Conservation (phyloP, 768 basidiomycete species). For the Leccinum variicolor region DNA sequence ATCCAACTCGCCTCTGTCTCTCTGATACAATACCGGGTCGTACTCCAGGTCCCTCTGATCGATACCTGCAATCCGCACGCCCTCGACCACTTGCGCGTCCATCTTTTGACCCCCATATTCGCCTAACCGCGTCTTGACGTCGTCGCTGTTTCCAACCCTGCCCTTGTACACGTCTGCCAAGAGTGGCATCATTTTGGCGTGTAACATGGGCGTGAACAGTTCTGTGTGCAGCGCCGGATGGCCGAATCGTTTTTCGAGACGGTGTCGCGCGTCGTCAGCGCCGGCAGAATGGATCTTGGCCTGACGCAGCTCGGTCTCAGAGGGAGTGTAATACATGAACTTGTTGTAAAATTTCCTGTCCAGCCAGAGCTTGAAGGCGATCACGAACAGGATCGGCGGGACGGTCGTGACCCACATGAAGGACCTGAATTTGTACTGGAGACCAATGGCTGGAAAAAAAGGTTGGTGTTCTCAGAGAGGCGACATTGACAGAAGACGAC, state of each 20-base stretch:
- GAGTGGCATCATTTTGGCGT: conserved; percentile 80
- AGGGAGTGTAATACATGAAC: conserved; percentile 85
- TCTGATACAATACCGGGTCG: conserved; percentile 72
- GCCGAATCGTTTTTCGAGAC: conserved; percentile 88
- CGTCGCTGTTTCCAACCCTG: conserved; percentile 51
- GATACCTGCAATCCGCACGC: conserved; percentile 81
- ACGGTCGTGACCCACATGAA: conserved; percentile 78
- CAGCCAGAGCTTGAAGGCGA: conserved; percentile 84
- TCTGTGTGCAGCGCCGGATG: conserved; percentile 89
- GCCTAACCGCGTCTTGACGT: conserved; percentile 52
- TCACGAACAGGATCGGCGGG: conserved; percentile 80
- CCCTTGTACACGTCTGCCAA: conserved; percentile 75
- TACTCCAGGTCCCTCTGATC: conserved; percentile 80
- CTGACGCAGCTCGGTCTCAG: conserved; percentile 67
- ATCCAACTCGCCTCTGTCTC: conserved; percentile 81
- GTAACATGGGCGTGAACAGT: conserved; percentile 85
- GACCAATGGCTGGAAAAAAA: conserved; percentile 65
- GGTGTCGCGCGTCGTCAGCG: conserved; percentile 65
- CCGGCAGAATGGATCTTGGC: conserved; percentile 78
- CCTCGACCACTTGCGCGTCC: conserved; percentile 70
- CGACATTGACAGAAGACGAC: neutral
- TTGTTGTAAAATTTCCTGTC: conserved; percentile 58
- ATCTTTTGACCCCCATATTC: conserved; percentile 79
- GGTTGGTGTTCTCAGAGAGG: neutral
- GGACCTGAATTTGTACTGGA: conserved; percentile 71